Evolutionary conservation across 192 early-diverging fungal genomes (phyloP), one percentile per base, ranked within the genome.

Genomic region (Rhizophagus clarus): DNA sequence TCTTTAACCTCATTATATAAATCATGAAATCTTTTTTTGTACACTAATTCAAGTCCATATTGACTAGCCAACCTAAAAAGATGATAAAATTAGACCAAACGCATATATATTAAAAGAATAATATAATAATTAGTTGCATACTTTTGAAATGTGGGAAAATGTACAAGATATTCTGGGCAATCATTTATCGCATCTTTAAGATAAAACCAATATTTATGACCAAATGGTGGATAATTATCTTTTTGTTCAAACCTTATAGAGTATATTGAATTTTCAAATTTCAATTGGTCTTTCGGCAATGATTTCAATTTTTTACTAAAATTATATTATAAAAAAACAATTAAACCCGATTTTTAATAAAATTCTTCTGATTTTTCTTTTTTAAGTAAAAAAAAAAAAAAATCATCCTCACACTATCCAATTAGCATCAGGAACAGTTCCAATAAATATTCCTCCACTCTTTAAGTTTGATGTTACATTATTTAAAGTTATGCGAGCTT

Each of bases 141-240:
- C 92, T 83, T 83, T 73, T 91, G 85, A 66, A 99, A 91, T 0
- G 92, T 92, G 6, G 92, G 91, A 82, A 96, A 94, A 63, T 97
- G 93, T 0, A 98, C 91, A 60, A 98, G 85, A 83, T 96, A 98
- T 84, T 98, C 97, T 4, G 97, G 96, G 86, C 97, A 98, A 81
- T 96, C 92, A 79, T 98, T 95, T 8, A 99, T 95, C 0, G 98
- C 98, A 84, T 99, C 97, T 42, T 91, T 92, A 20, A 98, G 88
- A 73, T 96, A 90, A 84, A 99, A 99, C 87, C 88, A 88, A 81
- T 98, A 98, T 40, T 94, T 92, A 80, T 91, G 88, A 7, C 96
- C 97, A 83, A 94, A 98, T 5, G 82, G 75, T 22, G 89, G 86
- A 61, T 93, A 91, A 0, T 83, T 79, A 1, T 91, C 85, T 49